These are phyloP conservation scores for Rhizoclosmatium globosum DNA, from an alignment of 192 early-diverging fungal genomes.

Conservation along the genomic window DNA sequence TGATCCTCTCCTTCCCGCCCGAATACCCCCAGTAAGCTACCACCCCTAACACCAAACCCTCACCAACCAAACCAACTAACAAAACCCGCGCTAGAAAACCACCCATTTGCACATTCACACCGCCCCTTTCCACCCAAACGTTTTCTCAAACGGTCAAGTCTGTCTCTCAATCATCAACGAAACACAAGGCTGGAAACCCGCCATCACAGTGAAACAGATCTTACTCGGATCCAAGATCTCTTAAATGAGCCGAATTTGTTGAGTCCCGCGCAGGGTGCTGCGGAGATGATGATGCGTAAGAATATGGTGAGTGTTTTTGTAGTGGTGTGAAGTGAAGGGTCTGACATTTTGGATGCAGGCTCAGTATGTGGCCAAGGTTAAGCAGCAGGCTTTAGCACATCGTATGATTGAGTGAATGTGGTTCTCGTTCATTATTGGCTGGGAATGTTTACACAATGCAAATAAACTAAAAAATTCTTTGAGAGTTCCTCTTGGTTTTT, in stretches of 20 bases:
- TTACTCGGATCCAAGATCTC: conserved; percentile 87
- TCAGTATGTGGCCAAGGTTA: conserved; percentile 8
- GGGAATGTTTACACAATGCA: too few relatives aligned
- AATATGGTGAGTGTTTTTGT: conserved; percentile 31
- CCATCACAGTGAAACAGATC: conserved; percentile 97
- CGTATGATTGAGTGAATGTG: not conserved
- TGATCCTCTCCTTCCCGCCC: conserved; percentile 81
- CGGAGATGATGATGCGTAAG: conserved; percentile 76
- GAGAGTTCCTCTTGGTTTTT: too few relatives aligned
- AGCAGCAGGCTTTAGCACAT: conserved; percentile 21
- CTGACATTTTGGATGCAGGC: not conserved
- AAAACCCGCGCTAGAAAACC: conserved; percentile 62
- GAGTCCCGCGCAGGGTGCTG: conserved; percentile 85
- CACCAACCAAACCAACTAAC: conserved; percentile 76
- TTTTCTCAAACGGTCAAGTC: conserved; percentile 96
- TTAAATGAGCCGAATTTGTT: conserved; percentile 89
- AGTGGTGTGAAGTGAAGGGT: too few relatives aligned
- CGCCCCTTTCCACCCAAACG: conserved; percentile 72
- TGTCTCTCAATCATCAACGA: conserved; percentile 96
- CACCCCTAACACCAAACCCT: conserved; percentile 21
- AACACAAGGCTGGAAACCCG: conserved; percentile 77
- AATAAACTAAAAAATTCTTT: too few relatives aligned
- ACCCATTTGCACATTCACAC: conserved; percentile 69
- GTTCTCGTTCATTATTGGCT: too few relatives aligned
- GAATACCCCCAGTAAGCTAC: conserved; percentile 84